phyloP scores from a whole-genome alignment of 179 eudicot genomes.

The Spinacia oleracea region DNA sequence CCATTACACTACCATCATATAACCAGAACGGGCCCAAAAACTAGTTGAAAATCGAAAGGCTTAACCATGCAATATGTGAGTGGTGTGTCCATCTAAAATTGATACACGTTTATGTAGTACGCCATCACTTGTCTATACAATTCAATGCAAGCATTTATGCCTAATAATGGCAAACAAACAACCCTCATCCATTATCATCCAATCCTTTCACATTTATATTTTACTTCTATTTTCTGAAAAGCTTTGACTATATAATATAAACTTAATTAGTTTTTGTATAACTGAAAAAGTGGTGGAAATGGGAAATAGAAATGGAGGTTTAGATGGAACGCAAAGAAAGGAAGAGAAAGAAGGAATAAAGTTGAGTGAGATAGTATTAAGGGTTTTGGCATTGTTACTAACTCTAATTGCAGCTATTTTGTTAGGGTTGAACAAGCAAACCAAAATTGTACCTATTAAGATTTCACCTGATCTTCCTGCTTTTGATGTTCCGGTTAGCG shows the following conservation, averaged over 20 bases:
- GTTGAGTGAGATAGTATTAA: conserved; percentile 19
- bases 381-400: conserved; percentile 38
- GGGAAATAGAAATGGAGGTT: background rate
- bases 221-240: background rate
- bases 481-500: conserved; percentile 48
- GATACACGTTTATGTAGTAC: background rate
- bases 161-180: background rate
- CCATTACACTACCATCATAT: no score
- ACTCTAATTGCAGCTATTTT: conserved; percentile 55
- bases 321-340: background rate
- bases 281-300: background rate
- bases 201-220: background rate
- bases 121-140: background rate
- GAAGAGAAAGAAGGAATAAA: background rate
- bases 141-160: background rate
- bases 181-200: no score
- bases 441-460: conserved; percentile 40
- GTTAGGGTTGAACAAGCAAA: conserved; percentile 59
- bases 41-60: no score
- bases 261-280: background rate
- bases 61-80: no score
- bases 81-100: background rate
- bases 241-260: background rate
- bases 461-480: conserved; percentile 57
- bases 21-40: no score